Evolutionary conservation across 2,329 filamentous ascomycete genomes (phyloP).

Genomic region (Cladobotryum protrusum): DNA sequence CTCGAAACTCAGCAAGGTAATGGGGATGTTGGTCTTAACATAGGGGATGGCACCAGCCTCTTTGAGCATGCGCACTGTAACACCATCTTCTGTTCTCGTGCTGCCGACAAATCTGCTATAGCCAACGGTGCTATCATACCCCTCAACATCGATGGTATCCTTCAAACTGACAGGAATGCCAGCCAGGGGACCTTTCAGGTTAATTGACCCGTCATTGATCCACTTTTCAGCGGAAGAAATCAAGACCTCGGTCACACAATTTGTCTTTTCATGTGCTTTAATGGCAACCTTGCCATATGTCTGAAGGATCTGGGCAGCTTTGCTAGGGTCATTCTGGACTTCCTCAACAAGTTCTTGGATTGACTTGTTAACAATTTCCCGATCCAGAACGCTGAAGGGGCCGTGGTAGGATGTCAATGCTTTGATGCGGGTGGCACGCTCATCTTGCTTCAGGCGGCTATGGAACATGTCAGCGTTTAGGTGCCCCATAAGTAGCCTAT

Average conservation of each 20-base stretch:
- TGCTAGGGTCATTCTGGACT: conserved; percentile 62
- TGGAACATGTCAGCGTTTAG: conserved; percentile 21
- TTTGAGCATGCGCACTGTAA: conserved; percentile 70
- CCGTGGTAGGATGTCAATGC: conserved; percentile 60
- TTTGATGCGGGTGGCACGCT: conserved; percentile 64
- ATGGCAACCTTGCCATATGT: conserved; percentile 84
- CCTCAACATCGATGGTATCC: conserved; percentile 70
- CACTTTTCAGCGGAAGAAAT: conserved; percentile 72
- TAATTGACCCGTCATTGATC: conserved; percentile 51
- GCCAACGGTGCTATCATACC: conserved; percentile 77
- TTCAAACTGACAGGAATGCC: conserved; percentile 85
- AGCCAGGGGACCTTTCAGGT: conserved; percentile 74
- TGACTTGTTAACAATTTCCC: conserved; percentile 61
- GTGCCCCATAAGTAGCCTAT: no score
- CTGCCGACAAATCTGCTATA: conserved; percentile 70
- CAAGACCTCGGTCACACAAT: conserved; percentile 84
- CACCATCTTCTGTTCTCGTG: conserved; percentile 59
- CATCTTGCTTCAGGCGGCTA: conserved; percentile 73
- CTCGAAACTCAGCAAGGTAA: conserved; percentile 82
- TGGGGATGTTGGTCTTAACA: conserved; percentile 85
- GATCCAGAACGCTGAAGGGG: conserved; percentile 58
- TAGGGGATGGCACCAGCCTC: conserved; percentile 86
- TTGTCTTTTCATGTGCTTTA: conserved; percentile 78
- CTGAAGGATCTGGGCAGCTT: conserved; percentile 67
- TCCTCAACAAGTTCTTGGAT: conserved; percentile 73